Evolutionary conservation across 495 filamentous ascomycete species (phyloP).

Genomic region (Neurospora sp.): DNA sequence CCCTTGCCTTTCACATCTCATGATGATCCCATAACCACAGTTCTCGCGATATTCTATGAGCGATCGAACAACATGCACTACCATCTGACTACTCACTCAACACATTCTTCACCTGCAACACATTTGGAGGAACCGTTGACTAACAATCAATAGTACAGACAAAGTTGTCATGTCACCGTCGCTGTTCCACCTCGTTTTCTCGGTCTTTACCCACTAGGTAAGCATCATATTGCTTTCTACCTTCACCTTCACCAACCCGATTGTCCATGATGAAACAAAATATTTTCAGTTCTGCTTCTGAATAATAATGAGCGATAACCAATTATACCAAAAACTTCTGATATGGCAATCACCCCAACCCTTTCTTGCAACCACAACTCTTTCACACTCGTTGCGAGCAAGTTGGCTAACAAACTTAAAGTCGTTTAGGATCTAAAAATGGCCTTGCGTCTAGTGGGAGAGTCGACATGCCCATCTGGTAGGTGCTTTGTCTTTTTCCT

Average conservation of each 20-base stretch:
- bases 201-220: constrained; percentile 7
- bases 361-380: constrained; percentile 1
- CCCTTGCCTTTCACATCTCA: constrained; percentile 13
- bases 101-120: constrained; percentile 12
- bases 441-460: not conserved
- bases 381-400: not conserved
- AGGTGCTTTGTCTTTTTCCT: constrained; percentile 1
- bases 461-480: constrained; percentile 7
- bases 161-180: not conserved
- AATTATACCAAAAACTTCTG: constrained; percentile 65
- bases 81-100: constrained; percentile 67
- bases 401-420: not conserved
- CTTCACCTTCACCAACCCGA: not conserved
- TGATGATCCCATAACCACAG: constrained; percentile 47
- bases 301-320: constrained; percentile 67
- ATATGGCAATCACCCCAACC: constrained; percentile 7
- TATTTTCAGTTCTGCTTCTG: constrained; percentile 94
- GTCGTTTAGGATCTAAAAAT: not conserved
- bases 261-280: constrained; percentile 64
- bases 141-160: constrained; percentile 10
- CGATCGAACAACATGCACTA: constrained; percentile 98
- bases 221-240: not conserved
- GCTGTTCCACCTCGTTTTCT: not conserved
- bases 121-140: constrained; percentile 8
- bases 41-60: constrained; percentile 70